These are phyloP conservation scores for Claviceps paspali DNA, from an alignment of 2,329 filamentous ascomycete genomes.

Conservation along the genomic window DNA sequence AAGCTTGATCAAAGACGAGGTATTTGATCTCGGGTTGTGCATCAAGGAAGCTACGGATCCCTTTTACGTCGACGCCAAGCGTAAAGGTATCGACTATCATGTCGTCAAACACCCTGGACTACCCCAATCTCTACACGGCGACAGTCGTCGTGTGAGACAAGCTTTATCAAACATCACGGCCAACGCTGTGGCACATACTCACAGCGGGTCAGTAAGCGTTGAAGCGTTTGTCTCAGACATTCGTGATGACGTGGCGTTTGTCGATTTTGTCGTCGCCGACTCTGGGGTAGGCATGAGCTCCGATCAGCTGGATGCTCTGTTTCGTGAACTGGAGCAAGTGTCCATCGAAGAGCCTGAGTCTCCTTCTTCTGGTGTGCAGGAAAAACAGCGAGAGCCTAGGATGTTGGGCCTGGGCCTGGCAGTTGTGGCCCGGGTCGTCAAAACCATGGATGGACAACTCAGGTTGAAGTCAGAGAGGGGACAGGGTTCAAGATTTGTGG, in stretches of 20 bases:
- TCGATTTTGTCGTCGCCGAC: constrained; percentile 65
- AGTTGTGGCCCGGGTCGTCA: constrained; percentile 68
- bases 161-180: constrained; percentile 70
- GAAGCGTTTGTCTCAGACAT: constrained; percentile 50
- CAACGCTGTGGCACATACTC: constrained; percentile 72
- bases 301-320: constrained; percentile 40
- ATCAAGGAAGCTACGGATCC: constrained; percentile 64
- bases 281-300: constrained; percentile 59
- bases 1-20: constrained; percentile 62
- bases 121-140: constrained; percentile 58
- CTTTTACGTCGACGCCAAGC: constrained; percentile 57
- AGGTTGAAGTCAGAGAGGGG: constrained; percentile 71
- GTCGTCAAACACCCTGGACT: constrained; percentile 53
- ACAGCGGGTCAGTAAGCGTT: constrained; percentile 49
- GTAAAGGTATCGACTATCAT: constrained; percentile 60
- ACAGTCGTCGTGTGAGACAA: constrained; percentile 67
- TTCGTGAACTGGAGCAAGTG: constrained; percentile 45
- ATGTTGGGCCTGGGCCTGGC: constrained; percentile 73
- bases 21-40: constrained; percentile 57
- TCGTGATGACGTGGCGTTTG: constrained; percentile 36
- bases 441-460: constrained; percentile 83
- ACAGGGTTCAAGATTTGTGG: constrained; percentile 67
- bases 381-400: constrained; percentile 18
- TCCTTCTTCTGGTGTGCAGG: constrained; percentile 11
- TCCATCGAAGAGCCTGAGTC: constrained; percentile 27